Base-by-base conservation (phyloP, 2,329 filamentous ascomycete genomes). In the Magnaporthiopsis rhizophila region DNA sequence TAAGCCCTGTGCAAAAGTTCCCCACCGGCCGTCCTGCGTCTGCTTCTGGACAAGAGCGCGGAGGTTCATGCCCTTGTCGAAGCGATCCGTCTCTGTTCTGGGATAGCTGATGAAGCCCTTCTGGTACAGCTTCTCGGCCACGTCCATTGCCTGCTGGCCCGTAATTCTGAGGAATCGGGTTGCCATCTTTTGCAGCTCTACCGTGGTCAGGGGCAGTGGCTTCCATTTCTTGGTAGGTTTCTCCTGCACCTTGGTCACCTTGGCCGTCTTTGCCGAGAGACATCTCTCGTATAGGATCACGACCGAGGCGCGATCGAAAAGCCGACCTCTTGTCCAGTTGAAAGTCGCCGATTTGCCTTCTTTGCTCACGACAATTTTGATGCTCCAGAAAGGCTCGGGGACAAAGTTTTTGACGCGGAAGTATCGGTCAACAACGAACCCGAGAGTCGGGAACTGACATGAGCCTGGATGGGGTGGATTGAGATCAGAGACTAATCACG, bases 31-130 rank as follows among this genome's bases (percentile, higher is more conserved):
- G 72, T 92, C 91, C 65, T 87, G 86, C 0, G 85, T 86, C 74
- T 99, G 95, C 72, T 96, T 97, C 70, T 91, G 86, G 24, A 97
- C 84, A 11, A 99, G 79, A 28, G 83, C 84, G 67, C 85, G 86
- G 26, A 99, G 81, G 72, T 98, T 89, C 79, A 98, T 97, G 5
- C 85, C 94, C 70, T 86, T 86, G 71, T 97, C 93, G 72, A 98
- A 99, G 38, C 94, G 90, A 74, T 99, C 95, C 0, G 95, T 99
- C 75, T 99, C 95, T 0, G 95, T 99, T 76, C 95, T 88, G 1
- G 95, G 95, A 75, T 99, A 99, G 75, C 93, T 97, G 76, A 99
- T 97, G 77, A 93, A 98, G 0, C 95, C 95, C 74, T 90, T 92
- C 61, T 92, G 93, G 79, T 99, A 99, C 2, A 99, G 84, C 6